phyloP scores from a whole-genome alignment of 2,329 filamentous ascomycete species.

The Neophaeococcomyces aloes region DNA sequence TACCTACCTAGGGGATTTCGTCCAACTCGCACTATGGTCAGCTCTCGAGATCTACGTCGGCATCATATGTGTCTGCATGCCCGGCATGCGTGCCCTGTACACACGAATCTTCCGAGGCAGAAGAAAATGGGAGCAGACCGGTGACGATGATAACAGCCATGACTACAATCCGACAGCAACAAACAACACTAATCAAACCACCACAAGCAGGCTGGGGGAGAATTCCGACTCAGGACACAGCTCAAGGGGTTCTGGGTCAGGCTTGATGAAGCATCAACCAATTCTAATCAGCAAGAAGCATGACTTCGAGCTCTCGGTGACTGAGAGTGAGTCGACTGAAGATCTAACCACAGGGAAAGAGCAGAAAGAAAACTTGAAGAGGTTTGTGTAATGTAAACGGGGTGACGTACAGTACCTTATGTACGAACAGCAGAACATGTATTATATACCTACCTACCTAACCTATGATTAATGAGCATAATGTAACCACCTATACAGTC shows the following conservation, averaged over 20 bases:
- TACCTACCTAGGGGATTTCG: constrained; percentile 26
- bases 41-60: constrained; percentile 35
- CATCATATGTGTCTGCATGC: constrained; percentile 38
- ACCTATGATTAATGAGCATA: too few species aligned
- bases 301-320: not conserved
- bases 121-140: not conserved
- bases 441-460: too few species aligned
- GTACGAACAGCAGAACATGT: too few species aligned
- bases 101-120: constrained; percentile 13
- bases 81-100: constrained; percentile 26
- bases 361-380: too few species aligned
- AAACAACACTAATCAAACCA: not conserved
- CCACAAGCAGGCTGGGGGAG: too few species aligned
- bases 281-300: not conserved
- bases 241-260: not conserved
- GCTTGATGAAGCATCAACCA: not conserved
- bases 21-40: constrained; percentile 32
- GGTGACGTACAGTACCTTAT: too few species aligned
- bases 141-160: not conserved
- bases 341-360: not conserved
- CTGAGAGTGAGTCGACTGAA: not conserved
- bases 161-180: too few species aligned
- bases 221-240: too few species aligned
- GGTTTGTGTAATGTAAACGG: too few species aligned
- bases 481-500: too few species aligned